Percentiles rank a stretch among this genome's conserved stretches.
Evolutionary conservation across 2,329 filamentous ascomycete species (phyloP).

Genomic region (Fusarium compactum): DNA sequence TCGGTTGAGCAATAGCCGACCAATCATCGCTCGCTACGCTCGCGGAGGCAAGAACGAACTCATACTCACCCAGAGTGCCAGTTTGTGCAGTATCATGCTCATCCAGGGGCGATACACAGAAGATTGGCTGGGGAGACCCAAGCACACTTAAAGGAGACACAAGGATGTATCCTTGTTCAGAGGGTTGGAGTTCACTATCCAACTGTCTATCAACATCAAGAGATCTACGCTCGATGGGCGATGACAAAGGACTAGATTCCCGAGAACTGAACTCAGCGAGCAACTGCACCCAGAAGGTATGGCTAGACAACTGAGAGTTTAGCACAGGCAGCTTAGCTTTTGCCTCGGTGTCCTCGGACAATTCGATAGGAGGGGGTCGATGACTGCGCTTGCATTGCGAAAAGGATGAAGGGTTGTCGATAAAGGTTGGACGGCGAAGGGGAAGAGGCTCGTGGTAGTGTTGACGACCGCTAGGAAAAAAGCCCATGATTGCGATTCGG

Average conservation of each 20-base stretch:
- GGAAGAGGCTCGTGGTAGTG: constrained; percentile 21
- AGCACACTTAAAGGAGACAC: background rate
- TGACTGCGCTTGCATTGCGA: constrained; percentile 3
- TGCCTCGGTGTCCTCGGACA: background rate
- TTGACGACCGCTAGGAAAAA: background rate
- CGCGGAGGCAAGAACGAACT: no score
- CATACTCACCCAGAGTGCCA: background rate
- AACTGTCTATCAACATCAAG: background rate
- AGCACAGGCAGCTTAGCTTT: background rate
- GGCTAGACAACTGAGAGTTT: background rate
- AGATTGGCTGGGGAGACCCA: background rate
- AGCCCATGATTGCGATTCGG: constrained; percentile 7
- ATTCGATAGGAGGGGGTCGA: constrained; percentile 1
- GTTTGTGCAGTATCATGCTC: background rate
- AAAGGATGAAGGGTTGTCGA: background rate
- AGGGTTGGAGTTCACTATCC: accelerated
- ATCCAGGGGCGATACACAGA: background rate
- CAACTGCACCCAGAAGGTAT: background rate
- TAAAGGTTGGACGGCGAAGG: background rate
- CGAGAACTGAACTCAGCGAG: background rate
- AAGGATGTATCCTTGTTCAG: background rate
- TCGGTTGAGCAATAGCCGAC: background rate
- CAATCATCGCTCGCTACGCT: background rate
- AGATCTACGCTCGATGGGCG: background rate
- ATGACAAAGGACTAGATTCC: background rate